phyloP scores from a whole-genome alignment of 2,329 filamentous ascomycete species.

The Beauveria scarabaeidicola region DNA sequence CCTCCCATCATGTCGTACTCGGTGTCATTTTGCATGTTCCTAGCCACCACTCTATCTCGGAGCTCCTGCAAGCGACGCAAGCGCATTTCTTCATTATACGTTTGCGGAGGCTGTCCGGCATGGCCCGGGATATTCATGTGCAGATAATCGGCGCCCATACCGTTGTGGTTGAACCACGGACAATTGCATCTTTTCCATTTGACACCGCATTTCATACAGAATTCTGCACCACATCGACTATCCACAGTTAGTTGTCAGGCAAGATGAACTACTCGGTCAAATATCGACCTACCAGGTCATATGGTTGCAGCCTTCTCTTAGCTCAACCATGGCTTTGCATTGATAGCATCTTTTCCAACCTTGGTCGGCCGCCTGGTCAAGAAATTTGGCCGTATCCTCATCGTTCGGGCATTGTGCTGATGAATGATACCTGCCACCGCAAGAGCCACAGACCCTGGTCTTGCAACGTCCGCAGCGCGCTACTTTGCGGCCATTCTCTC shows the following conservation, averaged over 20 bases:
- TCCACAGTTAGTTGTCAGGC: slow-evolving; percentile 16
- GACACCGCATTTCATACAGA: slow-evolving; percentile 76
- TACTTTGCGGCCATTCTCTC: slow-evolving; percentile 50
- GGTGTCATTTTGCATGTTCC: slow-evolving; percentile 29
- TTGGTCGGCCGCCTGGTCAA: slow-evolving; percentile 55
- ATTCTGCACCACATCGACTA: slow-evolving; percentile 70
- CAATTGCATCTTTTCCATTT: slow-evolving; percentile 82
- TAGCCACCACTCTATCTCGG: slow-evolving; percentile 34
- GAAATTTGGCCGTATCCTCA: slow-evolving; percentile 53
- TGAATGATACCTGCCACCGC: slow-evolving; percentile 67
- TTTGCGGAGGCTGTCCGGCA: slow-evolving; percentile 17
- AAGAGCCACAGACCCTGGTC: slow-evolving; percentile 65
- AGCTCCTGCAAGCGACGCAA: slow-evolving; percentile 38
- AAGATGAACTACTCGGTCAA: neutral
- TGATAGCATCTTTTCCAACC: slow-evolving; percentile 70
- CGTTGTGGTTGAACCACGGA: slow-evolving; percentile 64
- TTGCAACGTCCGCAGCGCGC: slow-evolving; percentile 64
- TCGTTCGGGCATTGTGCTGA: slow-evolving; percentile 63
- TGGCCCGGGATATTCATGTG: slow-evolving; percentile 41
- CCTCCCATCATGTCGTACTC: slow-evolving; percentile 26
- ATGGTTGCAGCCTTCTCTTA: slow-evolving; percentile 78
- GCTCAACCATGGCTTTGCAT: slow-evolving; percentile 66
- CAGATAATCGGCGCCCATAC: slow-evolving; percentile 43
- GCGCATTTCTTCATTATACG: slow-evolving; percentile 40
- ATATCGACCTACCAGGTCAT: slow-evolving; percentile 66